Conservation (phyloP, 2,329 filamentous ascomycete genomes). For the Emydomyces testavorans region DNA sequence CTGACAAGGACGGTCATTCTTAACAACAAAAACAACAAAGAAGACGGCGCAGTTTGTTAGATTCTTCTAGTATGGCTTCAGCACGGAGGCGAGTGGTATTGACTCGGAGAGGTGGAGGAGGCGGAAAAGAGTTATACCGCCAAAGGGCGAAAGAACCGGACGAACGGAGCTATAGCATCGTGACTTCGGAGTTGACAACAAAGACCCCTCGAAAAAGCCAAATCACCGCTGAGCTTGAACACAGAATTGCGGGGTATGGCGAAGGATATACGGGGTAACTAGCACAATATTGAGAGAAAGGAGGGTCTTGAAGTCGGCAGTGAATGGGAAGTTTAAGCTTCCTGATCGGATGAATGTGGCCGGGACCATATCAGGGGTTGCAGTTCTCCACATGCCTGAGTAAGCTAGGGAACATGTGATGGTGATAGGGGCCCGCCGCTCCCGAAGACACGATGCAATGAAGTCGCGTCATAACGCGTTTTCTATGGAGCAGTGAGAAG, state of each 20-base stretch:
- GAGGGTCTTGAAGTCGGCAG: neutral
- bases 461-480: conserved; percentile 8
- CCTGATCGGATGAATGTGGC: too few relatives aligned
- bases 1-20: conserved; percentile 18
- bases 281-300: neutral
- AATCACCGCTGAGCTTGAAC: neutral
- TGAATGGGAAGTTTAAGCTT: neutral
- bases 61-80: neutral
- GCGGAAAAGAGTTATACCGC: neutral
- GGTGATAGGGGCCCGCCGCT: too few relatives aligned
- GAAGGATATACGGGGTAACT: neutral
- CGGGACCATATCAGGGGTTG: too few relatives aligned
- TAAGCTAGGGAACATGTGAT: too few relatives aligned
- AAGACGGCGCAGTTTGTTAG: neutral
- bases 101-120: conserved; percentile 4
- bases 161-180: conserved; percentile 2
- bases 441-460: neutral
- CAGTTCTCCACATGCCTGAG: too few relatives aligned
- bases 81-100: neutral
- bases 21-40: neutral
- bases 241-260: neutral
- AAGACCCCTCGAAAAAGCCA: neutral
- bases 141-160: neutral
- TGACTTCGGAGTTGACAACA: neutral
- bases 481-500: too few relatives aligned